Conservation (phyloP, 805 yeast genomes). For the Lachancea mirantina region DNA sequence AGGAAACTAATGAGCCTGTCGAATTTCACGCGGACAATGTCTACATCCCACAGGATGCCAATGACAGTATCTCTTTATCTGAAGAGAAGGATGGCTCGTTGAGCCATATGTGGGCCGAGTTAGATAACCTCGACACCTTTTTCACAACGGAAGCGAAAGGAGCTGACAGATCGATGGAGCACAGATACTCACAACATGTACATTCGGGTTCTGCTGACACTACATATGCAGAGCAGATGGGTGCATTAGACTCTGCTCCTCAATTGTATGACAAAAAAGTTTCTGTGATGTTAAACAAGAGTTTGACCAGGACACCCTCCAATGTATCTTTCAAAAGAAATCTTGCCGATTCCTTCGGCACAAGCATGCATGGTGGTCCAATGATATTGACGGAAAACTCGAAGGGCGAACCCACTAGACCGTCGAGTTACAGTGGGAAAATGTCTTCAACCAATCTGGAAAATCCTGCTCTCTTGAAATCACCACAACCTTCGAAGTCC, state of each 20-base stretch:
- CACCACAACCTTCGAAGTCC: conserved; percentile 4
- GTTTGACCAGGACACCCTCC: conserved; percentile 67
- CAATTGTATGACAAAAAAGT: conserved; percentile 75
- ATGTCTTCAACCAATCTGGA: conserved; percentile 1
- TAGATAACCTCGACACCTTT: conserved; percentile 82
- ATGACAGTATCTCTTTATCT: conserved; percentile 29
- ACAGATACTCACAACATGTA: conserved; percentile 25
- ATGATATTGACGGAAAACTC: conserved; percentile 8
- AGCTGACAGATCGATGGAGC: conserved; percentile 13
- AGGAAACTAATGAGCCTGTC: conserved; percentile 22
- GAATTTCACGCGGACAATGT: conserved; percentile 31
- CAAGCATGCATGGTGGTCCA: conserved; percentile 21
- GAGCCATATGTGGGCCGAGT: conserved; percentile 87
- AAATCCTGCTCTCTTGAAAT: conserved; percentile 2
- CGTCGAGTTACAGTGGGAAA: conserved; percentile 7
- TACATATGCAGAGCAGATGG: conserved; percentile 39
- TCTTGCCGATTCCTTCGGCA: conserved; percentile 58
- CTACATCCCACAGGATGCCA: conserved; percentile 22
- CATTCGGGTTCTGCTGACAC: conserved; percentile 55
- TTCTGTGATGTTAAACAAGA: conserved; percentile 62
- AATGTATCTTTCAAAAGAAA: conserved; percentile 71
- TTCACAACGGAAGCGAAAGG: conserved; percentile 53
- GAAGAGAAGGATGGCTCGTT: conserved; percentile 68
- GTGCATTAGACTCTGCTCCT: conserved; percentile 65
- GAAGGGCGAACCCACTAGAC: conserved; percentile 13